Percentiles rank a stretch among this genome's conserved stretches.
phyloP scores from a whole-genome alignment of 371 early-diverging fungal genomes.

The Parasitella parasitica region DNA sequence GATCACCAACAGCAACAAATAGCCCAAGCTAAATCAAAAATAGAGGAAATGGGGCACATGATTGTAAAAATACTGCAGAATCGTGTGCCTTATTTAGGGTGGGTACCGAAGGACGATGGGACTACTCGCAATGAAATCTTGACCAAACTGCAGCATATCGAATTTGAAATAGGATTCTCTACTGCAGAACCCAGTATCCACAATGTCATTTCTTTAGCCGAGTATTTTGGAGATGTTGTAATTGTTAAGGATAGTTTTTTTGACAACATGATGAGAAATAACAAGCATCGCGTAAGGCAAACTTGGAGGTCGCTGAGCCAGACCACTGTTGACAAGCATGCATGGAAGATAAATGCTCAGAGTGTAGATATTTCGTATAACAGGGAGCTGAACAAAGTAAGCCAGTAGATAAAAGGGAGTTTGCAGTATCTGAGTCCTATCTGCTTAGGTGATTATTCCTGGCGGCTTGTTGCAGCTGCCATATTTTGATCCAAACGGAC shows the following conservation, averaged over 20 bases:
- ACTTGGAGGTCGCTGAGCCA: constrained; percentile 10
- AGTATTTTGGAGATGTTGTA: constrained; percentile 39
- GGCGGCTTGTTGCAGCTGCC: constrained; percentile 54
- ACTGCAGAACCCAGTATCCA: constrained; percentile 32
- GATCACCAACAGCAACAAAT: constrained; percentile 17
- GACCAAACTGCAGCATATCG: constrained; percentile 10
- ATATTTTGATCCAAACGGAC: constrained; percentile 46
- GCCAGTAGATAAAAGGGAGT: neutral
- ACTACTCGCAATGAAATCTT: constrained; percentile 18
- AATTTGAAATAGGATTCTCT: constrained; percentile 49
- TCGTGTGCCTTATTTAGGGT: constrained; percentile 28
- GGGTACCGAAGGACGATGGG: neutral
- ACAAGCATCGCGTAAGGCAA: constrained; percentile 27
- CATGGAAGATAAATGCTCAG: constrained; percentile 57
- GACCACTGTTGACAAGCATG: constrained; percentile 33
- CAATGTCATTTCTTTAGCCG: constrained; percentile 37
- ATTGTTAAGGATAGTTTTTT: constrained; percentile 45
- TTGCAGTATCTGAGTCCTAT: neutral
- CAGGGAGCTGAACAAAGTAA: constrained; percentile 26
- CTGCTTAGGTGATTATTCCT: constrained; percentile 50
- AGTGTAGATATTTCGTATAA: constrained; percentile 47
- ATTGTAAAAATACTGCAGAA: constrained; percentile 30
- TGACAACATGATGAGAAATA: constrained; percentile 38
- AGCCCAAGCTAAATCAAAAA: constrained; percentile 16
- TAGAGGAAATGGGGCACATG: constrained; percentile 27